Evolutionary conservation across 2,329 filamentous ascomycete species (phyloP), one percentile per base, ranked within the genome.

Genomic region (Botrytis porri): DNA sequence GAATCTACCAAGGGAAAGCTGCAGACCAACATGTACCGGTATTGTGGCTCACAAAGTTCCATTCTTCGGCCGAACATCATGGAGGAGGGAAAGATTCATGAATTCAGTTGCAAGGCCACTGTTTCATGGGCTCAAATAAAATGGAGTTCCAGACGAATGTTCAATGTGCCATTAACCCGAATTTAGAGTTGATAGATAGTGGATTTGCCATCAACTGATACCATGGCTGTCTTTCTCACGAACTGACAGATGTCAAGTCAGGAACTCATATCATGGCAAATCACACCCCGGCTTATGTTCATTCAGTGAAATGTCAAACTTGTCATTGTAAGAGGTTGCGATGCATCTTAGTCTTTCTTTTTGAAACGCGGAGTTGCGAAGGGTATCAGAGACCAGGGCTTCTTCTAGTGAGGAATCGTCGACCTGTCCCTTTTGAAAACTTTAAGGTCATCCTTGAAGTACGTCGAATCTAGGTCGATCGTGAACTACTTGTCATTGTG

Each of bases 271-370:
- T 12, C 1, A 5, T 48, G 20, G 63, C 20, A 25, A 1, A 25
- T 14, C 2, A n/a, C 8, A 5, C 3, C 25, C 64, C 16, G 8
- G 18, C 22, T 48, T 14, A 67, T 41, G 25, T 57, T 67, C 9
- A 10, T 32, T 20, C 3, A 29, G 12, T 48, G 41, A 25, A 1
- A 48, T 9, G 7, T 37, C 41, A 35, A 45, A 64, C 18, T 20
- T 64, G 41, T 48, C 63, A 48, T 45, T 60, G 59, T 41, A n/a
- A 48, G 57, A 62, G 6, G 69, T 63, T 70, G 25, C 69, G 39
- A 70, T 2, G n/a, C 39, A 8, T 43, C 39, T 65, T 25, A 9
- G 10, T 35, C 43, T 35, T 37, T 35, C 5, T 35, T 35, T n/a
- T 43, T 32, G 32, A 14, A 48, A 65, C 10, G 41, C 4, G 2